These are phyloP conservation scores for Setomelanomma holmii DNA, from an alignment of 2,329 filamentous ascomycete species.

Conservation along the genomic window DNA sequence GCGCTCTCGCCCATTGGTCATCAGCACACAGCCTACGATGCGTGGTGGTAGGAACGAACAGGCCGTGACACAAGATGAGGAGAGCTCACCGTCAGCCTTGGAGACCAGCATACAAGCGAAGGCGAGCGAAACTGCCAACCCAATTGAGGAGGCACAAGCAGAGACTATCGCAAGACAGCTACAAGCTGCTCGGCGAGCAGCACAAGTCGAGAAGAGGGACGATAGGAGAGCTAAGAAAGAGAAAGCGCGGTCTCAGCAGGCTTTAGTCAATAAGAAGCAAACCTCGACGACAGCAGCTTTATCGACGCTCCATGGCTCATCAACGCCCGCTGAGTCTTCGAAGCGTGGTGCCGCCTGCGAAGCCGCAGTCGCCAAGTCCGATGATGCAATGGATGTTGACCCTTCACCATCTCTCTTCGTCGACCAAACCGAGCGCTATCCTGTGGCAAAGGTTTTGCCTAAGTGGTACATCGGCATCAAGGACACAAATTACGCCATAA, in stretches of 20 bases:
- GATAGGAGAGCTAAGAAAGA: constrained; percentile 1
- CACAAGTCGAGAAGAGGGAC: neutral
- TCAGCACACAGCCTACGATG: too few species aligned
- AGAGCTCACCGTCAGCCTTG: too few species aligned
- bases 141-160: too few species aligned
- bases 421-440: constrained; percentile 2
- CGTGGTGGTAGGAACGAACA: too few species aligned
- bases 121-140: too few species aligned
- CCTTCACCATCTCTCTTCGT: neutral
- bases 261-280: neutral
- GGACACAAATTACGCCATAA: neutral
- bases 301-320: neutral
- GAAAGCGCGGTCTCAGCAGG: neutral
- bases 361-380: neutral
- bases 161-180: neutral
- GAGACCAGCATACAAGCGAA: too few species aligned
- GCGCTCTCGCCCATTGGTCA: too few species aligned
- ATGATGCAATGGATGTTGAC: neutral
- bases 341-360: neutral
- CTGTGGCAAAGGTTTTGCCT: neutral
- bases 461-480: constrained; percentile 24
- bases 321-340: neutral
- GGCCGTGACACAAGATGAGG: too few species aligned
- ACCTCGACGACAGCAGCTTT: neutral
- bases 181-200: neutral